Evolutionary conservation across 2,329 filamentous ascomycete genomes (phyloP), one percentile per base, ranked within the genome.

Genomic region (Beauveria bassiana): DNA sequence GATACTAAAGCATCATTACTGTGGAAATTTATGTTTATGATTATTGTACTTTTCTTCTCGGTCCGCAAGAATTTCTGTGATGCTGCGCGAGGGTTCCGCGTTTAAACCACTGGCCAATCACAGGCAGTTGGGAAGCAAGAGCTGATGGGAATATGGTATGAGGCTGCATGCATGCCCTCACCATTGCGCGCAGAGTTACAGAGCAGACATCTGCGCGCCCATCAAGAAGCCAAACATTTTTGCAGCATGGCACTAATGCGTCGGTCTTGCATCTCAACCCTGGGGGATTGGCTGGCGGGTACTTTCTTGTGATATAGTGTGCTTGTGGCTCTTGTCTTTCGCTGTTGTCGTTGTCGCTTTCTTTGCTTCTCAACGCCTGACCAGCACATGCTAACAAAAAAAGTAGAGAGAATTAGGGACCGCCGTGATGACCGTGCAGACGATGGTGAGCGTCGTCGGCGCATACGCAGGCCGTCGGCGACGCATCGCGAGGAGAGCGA

Each of bases 401-500:
- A 10, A 24, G 20, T 14, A 61, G 59, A 61, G n/a, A 61, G 28
- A 49, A 47, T 43, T 40, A 54, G 51, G 43, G 28, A 49, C 18
- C 59, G 50, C 8, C 49, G 18, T 45, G 57, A 52, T 22, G 57
- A 52, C 9, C 47, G 42, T 58, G 49, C 28, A 31, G 49, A 53
- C 1, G 49, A 53, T 38, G 26, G 4, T 12, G 58, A 60, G 58
- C 31, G 40, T 26, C 49, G 53, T 22, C 46, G 57, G 14, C 47
- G 40, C 26, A 24, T 40, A 26, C 58, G 28, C 38, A 26, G 49
- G 6, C 58, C 45, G 12, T 59, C 56, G n/a, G 26, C 31, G 3
- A 28, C 57, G 20, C 40, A 51, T n/a, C 47, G 49, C 20, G 57
- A 69, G 3, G 74, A 75, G 18, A 69, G 70, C 12, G 72, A 71